A percentile compares a stretch with the other conserved stretches of the same genome.
phyloP scores from a whole-genome alignment of 306 rosid genomes.

The cucumber (Cucumis sativus) region Cucumber_9930_V3 NC_026659.2:4926501-4927000 shows the following conservation, averaged over 20 bases:
- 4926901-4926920: background rate
- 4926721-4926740: background rate
- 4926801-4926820: conserved; percentile 82
- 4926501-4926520: background rate
- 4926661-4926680: background rate
- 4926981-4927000: background rate
- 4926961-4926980: background rate
- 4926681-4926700: background rate
- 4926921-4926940: background rate
- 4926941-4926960: background rate
- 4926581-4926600: background rate
- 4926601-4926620: background rate
- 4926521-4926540: background rate
- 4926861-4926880: conserved; percentile 95
- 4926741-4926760: conserved; percentile 8
- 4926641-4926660: background rate
- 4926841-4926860: conserved; percentile 86
- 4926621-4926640: background rate
- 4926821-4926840: conserved; percentile 70
- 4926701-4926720: too few relatives aligned
- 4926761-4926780: conserved; percentile 92
- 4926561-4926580: background rate
- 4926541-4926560: background rate
- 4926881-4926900: conserved; percentile 3
- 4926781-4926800: conserved; percentile 85